A percentile compares a stretch with the other conserved stretches of the same genome.
Conservation (phyloP, 306 rosid species). For the Pterocarpus macrocarpus region DNA sequence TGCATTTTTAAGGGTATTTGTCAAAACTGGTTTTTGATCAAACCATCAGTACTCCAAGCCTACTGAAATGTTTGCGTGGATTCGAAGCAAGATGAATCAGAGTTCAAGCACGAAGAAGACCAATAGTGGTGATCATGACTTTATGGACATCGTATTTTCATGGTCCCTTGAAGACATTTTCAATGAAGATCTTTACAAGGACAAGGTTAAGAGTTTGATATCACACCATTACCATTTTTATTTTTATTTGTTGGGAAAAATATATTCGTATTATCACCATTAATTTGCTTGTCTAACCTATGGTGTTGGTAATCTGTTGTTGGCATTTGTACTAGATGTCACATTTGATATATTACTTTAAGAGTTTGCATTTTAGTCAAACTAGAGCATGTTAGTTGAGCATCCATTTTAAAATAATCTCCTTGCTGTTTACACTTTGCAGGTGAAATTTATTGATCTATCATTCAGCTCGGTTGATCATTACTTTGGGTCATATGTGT, state of each 20-base stretch:
- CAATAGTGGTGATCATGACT: not conserved
- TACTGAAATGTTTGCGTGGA: not conserved
- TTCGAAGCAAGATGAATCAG: conserved; percentile 42
- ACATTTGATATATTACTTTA: not conserved
- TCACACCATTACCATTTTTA: not conserved
- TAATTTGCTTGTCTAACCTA: too few relatives aligned
- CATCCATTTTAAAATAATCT: not conserved
- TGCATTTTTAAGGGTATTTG: not conserved
- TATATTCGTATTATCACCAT: not conserved
- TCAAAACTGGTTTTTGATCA: not conserved
- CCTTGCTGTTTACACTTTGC: conserved; percentile 22
- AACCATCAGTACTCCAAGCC: not conserved
- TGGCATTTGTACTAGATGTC: not conserved
- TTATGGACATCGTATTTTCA: conserved; percentile 56
- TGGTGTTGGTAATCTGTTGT: not conserved
- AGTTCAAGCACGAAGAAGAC: conserved; percentile 42
- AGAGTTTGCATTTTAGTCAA: not conserved
- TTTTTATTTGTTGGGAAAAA: not conserved
- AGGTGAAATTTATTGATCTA: conserved; percentile 66
- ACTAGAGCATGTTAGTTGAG: not conserved
- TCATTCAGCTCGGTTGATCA: conserved; percentile 54
- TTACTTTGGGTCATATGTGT: conserved; percentile 57
- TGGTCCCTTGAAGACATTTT: conserved; percentile 71
- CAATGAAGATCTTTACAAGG: conserved; percentile 52
- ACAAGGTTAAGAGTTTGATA: conserved; percentile 48